These are phyloP conservation scores for Uronychia setigera DNA, from an alignment of 73 alveolate species.

Conservation along the genomic window DNA sequence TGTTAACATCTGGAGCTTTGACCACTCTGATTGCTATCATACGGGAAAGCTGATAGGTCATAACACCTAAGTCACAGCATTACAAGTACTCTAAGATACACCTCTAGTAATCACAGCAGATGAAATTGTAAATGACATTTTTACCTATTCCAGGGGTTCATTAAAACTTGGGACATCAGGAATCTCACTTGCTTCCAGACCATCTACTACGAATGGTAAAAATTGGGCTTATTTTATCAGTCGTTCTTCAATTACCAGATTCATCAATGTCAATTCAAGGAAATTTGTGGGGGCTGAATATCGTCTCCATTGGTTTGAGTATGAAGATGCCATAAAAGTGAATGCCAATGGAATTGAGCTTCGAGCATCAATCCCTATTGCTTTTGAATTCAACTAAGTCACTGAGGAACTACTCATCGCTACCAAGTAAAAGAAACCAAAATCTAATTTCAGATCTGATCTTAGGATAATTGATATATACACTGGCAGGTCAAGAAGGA, in stretches of 20 bases:
- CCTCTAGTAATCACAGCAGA: slow-evolving; percentile 56
- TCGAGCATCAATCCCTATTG: slow-evolving; percentile 16
- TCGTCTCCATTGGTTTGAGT: slow-evolving; percentile 57
- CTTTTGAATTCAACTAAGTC: slow-evolving; percentile 44
- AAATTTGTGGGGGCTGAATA: slow-evolving; percentile 34
- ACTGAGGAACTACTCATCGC: slow-evolving; percentile 36
- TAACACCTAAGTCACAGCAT: slow-evolving; percentile 50
- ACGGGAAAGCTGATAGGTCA: slow-evolving; percentile 55
- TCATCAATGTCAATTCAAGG: slow-evolving; percentile 30
- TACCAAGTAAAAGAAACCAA: slow-evolving; percentile 17
- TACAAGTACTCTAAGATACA: slow-evolving; percentile 34
- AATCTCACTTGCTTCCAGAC: slow-evolving; percentile 34
- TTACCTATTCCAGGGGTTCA: slow-evolving; percentile 34
- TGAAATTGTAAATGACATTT: slow-evolving; percentile 20
- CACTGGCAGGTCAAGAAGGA: slow-evolving; percentile 35
- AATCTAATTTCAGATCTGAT: slow-evolving; percentile 8
- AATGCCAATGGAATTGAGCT: slow-evolving; percentile 51
- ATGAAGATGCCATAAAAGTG: slow-evolving; percentile 39
- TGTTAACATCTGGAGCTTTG: slow-evolving; percentile 50
- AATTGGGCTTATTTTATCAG: slow-evolving; percentile 20
- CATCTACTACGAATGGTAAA: slow-evolving; percentile 34
- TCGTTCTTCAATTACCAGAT: slow-evolving; percentile 26
- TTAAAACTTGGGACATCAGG: slow-evolving; percentile 64
- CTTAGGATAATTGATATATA: slow-evolving; percentile 37
- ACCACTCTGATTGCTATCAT: slow-evolving; percentile 40